Base-by-base conservation (phyloP, 2,329 filamentous ascomycete species). In the Colletotrichum lindemuthianum region DNA sequence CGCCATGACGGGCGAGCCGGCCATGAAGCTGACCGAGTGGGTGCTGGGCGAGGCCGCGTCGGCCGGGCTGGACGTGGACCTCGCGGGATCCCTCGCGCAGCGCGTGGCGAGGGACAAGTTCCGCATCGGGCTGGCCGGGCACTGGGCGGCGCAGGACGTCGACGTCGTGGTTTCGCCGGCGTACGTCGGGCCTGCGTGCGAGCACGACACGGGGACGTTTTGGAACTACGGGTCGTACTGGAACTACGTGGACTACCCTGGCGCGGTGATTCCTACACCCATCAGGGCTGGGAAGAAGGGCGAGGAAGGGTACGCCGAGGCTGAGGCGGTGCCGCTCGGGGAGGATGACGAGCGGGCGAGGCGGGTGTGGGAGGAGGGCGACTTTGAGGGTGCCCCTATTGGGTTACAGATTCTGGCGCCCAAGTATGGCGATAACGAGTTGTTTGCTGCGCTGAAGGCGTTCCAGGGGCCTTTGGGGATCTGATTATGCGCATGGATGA, bases 11-110 rank as follows among this genome's bases (percentile, higher is more conserved):
- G 78, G 78, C 8, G 83, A 85, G 67, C 82, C 83, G 0, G 67
- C 78, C n/a, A 76, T 78, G 10, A 72, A 78, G 0, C 72, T 85
- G 2, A 84, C 77, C 8, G 69, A 81, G 59, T 81, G 78, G 77
- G 73, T 74, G 44, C 69, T 73, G 58, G 68, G 69, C 34, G 72
- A 76, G n/a, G 74, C 71, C 10, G 71, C 74, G 15, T 58, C 68
- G 1, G 63, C 64, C 0, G 72, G 71, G 2, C 55, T 41, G 50
- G 71, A 69, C 3, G 45, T 61, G 1, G 52, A 58, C 13, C 45
- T 53, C 9, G 59, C 59, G 7, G 52, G 59, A 13, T 54, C 78
- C 32, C 69, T 73, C 24, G 47, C 68, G 11, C 68, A 72, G 49
- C 73, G 74, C 0, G 33, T 70, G 2, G 60, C 66, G 0, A 69